Base-by-base conservation (phyloP, 2,329 filamentous ascomycete genomes). In the Purpureocillium lavendulum region DNA sequence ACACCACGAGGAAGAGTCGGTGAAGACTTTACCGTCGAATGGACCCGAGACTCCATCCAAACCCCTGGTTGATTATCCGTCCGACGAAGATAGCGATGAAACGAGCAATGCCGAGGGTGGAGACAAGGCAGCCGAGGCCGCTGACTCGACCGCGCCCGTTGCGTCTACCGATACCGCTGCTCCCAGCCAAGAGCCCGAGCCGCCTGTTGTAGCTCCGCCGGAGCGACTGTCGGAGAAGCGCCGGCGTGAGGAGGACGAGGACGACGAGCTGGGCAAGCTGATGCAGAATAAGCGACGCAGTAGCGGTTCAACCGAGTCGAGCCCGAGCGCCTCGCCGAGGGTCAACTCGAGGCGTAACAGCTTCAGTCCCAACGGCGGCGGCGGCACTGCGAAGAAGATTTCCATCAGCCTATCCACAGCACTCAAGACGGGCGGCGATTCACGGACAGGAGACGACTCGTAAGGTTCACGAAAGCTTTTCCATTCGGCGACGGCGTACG, bases 141-240 rank as follows among this genome's bases (percentile, higher is more conserved):
- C 59, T 39, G 61, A 57, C 29, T 5, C 21, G 21, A 55, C 61
- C 31, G 55, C 52, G 35, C 55, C 55, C 36, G 57, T n/a, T n/a
- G n/a, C n/a, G n/a, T n/a, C n/a, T n/a, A n/a, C 51, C n/a, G 55
- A 58, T 21, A 49, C 61, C 12, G 53, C 45, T n/a, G 45, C 41
- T 15, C 42, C 45, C 2, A 45, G 44, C 10, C 28, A 11, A 28
- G 30, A 38, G 33, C 14, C 33, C 32, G 18, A 35, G 17, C 21
- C 40, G 26, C n/a, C 41, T 13, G 16, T 46, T 28, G 36, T 55
- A 6, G 50, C 63, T 17, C 78, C 82, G 1, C 82, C 83, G 0
- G 87, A 95, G 60, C 76, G 87, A 39, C 64, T 94, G 14, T 84
- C 87, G 0, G 87, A 94, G 59, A 97, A 97, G 62, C 82, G 90